Evolutionary conservation across 768 basidiomycete genomes (phyloP), one percentile per base, ranked within the genome.

Genomic region (Boletus edulis): DNA sequence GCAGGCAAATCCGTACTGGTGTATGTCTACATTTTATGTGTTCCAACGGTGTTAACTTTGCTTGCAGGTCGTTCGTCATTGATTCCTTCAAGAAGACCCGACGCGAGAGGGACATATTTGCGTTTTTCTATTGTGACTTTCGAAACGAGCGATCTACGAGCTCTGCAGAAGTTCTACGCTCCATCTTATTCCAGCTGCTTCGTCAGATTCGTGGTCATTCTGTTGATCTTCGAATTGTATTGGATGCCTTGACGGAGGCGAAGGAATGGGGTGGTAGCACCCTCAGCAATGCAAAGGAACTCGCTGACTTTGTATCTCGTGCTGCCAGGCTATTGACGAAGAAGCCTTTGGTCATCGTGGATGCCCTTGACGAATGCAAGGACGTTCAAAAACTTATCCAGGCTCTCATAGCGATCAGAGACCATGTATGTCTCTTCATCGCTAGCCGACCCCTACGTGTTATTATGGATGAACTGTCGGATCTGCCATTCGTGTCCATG

Each of bases 1-100:
- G 50, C 55, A 1, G 55, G 50, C 2, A 56, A 52, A 56, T 56
- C 55, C 12, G 55, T 56, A 14, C 18, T 56, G 42, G 50, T 44
- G 55, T 56, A 52, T 37, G 56, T 46, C 31, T 17, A 24, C 6
- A 5, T n/a, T 41, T 3, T 6, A 27, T 47, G 4, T 13, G 9
- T 37, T 42, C 15, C 1, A 3, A 14, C 1, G 12, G 18, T 18
- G 2, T 18, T 55, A 3, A 54, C 15, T 7, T 10, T 18, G 3
- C 2, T 42, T 31, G 8, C 10, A 47, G 55, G 27, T 55, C 55
- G 14, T 55, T n/a, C 5, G 34, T 47, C 18, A 38, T 56, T 1
- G 34, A 56, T 37, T 55, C 52, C 15, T 31, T 55, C 27, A n/a
- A 18, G 34, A 11, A 11, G 11, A 4, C 14, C 3, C 45, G 3